These are phyloP conservation scores for Talaromyces proteolyticus DNA, from an alignment of 495 filamentous ascomycete genomes.

Conservation along the genomic window DNA sequence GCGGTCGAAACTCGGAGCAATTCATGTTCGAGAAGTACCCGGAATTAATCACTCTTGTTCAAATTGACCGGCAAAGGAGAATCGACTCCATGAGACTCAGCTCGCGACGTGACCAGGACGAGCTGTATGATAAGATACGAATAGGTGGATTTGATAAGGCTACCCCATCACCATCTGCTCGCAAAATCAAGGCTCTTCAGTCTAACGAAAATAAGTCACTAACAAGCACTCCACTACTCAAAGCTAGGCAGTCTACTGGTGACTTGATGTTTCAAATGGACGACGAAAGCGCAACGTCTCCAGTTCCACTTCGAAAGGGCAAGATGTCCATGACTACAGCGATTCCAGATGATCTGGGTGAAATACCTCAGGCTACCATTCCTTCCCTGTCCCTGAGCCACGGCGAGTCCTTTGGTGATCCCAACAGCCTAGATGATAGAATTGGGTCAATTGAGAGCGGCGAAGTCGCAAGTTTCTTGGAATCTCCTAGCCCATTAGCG, in stretches of 20 bases:
- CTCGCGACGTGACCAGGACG: constrained; percentile 52
- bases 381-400: not conserved
- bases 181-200: constrained; percentile 43
- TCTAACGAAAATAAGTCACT: constrained; percentile 39
- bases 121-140: constrained; percentile 35
- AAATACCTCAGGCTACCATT: not conserved
- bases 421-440: constrained; percentile 25
- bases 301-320: constrained; percentile 21
- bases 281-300: constrained; percentile 50
- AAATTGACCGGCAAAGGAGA: constrained; percentile 46
- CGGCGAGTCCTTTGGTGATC: constrained; percentile 20
- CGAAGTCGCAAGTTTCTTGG: not conserved
- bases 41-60: constrained; percentile 46
- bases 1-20: constrained; percentile 65
- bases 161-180: constrained; percentile 44
- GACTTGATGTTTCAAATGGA: constrained; percentile 96
- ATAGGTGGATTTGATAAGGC: constrained; percentile 52
- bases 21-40: constrained; percentile 69
- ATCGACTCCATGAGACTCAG: constrained; percentile 57
- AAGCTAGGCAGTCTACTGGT: constrained; percentile 54
- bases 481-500: not conserved
- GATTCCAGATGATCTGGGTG: constrained; percentile 1
- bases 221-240: constrained; percentile 51
- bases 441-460: constrained; percentile 22
- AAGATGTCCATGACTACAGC: constrained; percentile 10